phyloP scores from a whole-genome alignment of 108 stramenopile genomes.

The Fragilaria crotonensis region DNA sequence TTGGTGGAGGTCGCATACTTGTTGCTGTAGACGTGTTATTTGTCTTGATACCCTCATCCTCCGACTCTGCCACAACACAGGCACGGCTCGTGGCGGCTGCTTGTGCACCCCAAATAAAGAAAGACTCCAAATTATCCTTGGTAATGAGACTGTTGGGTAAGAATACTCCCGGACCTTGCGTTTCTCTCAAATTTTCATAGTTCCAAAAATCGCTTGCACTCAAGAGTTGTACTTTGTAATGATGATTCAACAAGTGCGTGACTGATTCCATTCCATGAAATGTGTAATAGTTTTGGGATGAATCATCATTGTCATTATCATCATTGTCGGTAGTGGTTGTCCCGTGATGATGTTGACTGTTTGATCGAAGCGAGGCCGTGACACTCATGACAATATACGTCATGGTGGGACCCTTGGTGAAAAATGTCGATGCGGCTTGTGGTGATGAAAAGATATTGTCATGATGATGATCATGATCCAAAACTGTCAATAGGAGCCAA shows the following conservation, averaged over 20 bases:
- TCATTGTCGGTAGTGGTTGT: no score
- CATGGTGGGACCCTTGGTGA: constrained; percentile 15
- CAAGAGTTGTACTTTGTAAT: constrained; percentile 46
- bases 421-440: constrained; percentile 2
- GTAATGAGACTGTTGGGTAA: constrained; percentile 33
- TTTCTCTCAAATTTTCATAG: constrained; percentile 4
- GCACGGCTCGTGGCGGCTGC: neutral
- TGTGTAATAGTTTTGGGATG: constrained; percentile 2
- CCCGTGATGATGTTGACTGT: no score
- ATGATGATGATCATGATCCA: constrained; percentile 11
- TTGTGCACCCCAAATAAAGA: constrained; percentile 18
- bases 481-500: constrained; percentile 24
- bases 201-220: constrained; percentile 21
- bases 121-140: constrained; percentile 12
- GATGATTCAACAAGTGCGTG: constrained; percentile 14
- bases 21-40: neutral
- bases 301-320: constrained; percentile 18
- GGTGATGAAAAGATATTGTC: constrained; percentile 1
- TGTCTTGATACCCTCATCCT: constrained; percentile 1
- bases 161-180: constrained; percentile 5
- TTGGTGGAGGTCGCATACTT: constrained; percentile 6
- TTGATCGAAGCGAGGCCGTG: no score
- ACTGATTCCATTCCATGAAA: constrained; percentile 20
- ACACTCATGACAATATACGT: constrained; percentile 20
- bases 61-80: constrained; percentile 3